Evolutionary conservation across 2,329 filamentous ascomycete genomes (phyloP), one percentile per base, ranked within the genome.

Genomic region (Ceratocystis smalleyi): DNA sequence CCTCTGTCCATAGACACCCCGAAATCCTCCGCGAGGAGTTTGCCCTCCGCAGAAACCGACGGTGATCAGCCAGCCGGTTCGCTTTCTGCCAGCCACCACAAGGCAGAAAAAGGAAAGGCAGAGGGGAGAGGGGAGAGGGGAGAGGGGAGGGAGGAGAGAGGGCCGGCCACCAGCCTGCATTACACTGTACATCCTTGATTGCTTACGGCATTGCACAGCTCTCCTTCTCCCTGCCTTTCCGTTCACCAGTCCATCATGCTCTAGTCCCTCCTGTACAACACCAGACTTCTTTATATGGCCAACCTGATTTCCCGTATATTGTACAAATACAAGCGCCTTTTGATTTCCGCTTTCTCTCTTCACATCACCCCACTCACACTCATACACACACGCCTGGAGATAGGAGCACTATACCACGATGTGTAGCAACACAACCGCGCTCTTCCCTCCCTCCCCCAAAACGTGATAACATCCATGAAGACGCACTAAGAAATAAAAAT

Each of bases 1-100:
- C 94, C 27, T 95, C 86, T 73, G 87, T 95, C 64, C 89, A 99
- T 77, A 79, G 80, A 69, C 94, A 99, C 76, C 94, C 94, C 2
- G 88, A 95, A 74, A 79, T 95, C 65, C 73, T 96, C 68, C 77
- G 79, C 65, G 70, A 74, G 12, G 68, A 73, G 22, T 75, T 75
- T 57, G 64, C 51, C 10, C n/a, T 43, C 24, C 51, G 59, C 24
- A 65, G 60, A 43, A 59, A 43, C 61, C 64, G 27, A 43, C 59
- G 45, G 62, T 66, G 61, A 30, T 45, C 27, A 30, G 30, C 54
- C 3, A 5, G 49, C 10, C 19, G 24, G 1, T 54, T 15, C 49
- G 5, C 12, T 30, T 15, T 15, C 17, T 24, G 19, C 49, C 19
- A n/a, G 45, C 45, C 19, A n/a, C n/a, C 17, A 6, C 7, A 40